These are phyloP conservation scores for Ophiostoma ulmi DNA, from an alignment of 2,329 filamentous ascomycete species.

Conservation along the genomic window DNA sequence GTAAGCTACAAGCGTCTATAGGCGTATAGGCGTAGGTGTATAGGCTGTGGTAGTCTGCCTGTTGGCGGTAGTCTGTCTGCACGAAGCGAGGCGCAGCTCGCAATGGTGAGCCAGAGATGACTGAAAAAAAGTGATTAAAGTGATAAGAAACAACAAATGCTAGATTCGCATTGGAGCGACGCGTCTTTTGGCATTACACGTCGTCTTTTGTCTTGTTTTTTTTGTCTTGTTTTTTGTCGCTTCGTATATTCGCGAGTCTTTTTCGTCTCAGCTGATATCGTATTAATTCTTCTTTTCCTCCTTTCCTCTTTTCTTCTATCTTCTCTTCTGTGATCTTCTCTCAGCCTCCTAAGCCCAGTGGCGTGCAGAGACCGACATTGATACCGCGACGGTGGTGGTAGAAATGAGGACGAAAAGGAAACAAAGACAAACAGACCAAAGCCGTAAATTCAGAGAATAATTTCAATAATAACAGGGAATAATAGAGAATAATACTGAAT, in stretches of 20 bases:
- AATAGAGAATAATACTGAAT: neutral
- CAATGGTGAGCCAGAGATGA: neutral
- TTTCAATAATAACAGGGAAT: neutral
- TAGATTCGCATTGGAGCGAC: slow-evolving; percentile 5
- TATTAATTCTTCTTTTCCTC: neutral
- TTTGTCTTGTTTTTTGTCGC: neutral
- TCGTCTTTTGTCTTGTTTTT: neutral
- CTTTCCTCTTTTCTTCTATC: neutral
- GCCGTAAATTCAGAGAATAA: slow-evolving; percentile 6
- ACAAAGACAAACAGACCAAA: neutral
- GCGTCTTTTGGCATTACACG: slow-evolving; percentile 10
- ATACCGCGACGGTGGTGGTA: neutral
- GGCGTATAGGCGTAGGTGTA: neutral
- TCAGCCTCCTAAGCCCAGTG: slow-evolving; percentile 3
- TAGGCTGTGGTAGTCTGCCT: neutral
- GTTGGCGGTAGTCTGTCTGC: neutral
- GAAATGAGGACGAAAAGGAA: neutral
- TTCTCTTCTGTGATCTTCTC: neutral
- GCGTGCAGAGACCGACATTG: slow-evolving; percentile 1
- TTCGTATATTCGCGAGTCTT: neutral
- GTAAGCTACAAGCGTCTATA: neutral
- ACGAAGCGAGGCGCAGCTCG: slow-evolving; percentile 11
- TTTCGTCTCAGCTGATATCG: neutral
- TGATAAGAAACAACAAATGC: neutral
- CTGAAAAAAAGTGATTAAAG: neutral